Evolutionary conservation across 371 early-diverging fungal genomes (phyloP).

Genomic region (Choanephora cucurbitarum): DNA sequence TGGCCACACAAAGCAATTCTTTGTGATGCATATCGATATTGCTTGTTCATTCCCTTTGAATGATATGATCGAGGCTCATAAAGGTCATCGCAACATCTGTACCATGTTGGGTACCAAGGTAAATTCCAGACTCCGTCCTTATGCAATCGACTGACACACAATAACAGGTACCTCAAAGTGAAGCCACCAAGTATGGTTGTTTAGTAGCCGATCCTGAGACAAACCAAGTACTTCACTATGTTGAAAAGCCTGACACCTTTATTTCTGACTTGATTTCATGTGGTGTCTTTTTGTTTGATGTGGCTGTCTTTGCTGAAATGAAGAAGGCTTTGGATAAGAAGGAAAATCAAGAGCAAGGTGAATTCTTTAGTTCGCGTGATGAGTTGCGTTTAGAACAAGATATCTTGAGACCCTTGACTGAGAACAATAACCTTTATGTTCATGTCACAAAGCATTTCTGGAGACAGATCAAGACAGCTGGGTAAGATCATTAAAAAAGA

Average conservation of each 20-base stretch:
- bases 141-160: constrained; percentile 67
- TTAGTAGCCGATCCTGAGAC: constrained; percentile 86
- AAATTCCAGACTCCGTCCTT: constrained; percentile 11
- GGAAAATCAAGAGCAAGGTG: constrained; percentile 27
- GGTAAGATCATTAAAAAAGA: no score
- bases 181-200: constrained; percentile 89
- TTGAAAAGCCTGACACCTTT: constrained; percentile 95
- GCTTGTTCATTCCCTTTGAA: constrained; percentile 91
- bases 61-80: constrained; percentile 84
- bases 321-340: constrained; percentile 72
- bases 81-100: constrained; percentile 74
- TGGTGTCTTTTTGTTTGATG: constrained; percentile 90
- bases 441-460: constrained; percentile 83
- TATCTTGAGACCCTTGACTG: constrained; percentile 83
- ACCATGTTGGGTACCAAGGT: constrained; percentile 88
- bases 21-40: constrained; percentile 96
- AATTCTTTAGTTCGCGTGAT: constrained; percentile 26
- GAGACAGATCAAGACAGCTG: constrained; percentile 95
- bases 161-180: constrained; percentile 60
- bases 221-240: constrained; percentile 91
- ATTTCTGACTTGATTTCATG: constrained; percentile 92
- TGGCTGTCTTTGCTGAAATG: constrained; percentile 84
- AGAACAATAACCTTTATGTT: constrained; percentile 79
- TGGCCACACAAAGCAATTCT: constrained; percentile 87
- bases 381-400: constrained; percentile 83